A percentile compares a stretch with the other conserved stretches of the same genome.
phyloP scores from a whole-genome alignment of 257 asterid species.

The Nicotiana sylvestris region DNA sequence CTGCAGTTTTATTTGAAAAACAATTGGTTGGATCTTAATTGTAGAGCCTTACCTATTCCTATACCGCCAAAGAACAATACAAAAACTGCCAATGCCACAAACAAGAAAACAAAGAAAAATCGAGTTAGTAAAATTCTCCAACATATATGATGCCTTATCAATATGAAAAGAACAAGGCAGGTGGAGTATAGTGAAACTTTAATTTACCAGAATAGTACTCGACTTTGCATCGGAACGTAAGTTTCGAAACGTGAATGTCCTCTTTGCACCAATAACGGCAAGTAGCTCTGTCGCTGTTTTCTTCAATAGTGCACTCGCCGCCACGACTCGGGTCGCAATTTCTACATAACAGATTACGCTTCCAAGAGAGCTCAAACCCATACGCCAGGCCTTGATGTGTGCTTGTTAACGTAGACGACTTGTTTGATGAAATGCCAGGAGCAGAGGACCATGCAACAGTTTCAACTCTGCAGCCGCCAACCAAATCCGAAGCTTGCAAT shows the following conservation, averaged over 20 bases:
- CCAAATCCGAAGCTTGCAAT: constrained; percentile 27
- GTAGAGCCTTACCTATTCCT: not conserved
- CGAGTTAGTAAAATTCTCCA: not conserved
- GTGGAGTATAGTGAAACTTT: not conserved
- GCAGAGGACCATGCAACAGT: constrained; percentile 14
- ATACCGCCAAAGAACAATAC: not conserved
- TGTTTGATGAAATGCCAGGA: constrained; percentile 13
- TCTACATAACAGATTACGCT: constrained; percentile 7
- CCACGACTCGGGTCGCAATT: constrained; percentile 7
- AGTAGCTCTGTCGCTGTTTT: constrained; percentile 5
- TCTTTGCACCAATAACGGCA: constrained; percentile 18
- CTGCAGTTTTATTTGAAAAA: not conserved
- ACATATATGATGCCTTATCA: not conserved
- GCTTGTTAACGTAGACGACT: not conserved
- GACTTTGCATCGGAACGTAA: not conserved
- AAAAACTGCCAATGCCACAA: not conserved
- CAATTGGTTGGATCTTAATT: not conserved
- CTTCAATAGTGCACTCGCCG: constrained; percentile 12
- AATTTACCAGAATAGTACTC: not conserved
- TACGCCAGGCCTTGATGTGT: not conserved
- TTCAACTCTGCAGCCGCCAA: constrained; percentile 38
- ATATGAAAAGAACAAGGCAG: not conserved
- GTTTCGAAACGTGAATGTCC: not conserved
- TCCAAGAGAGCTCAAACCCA: constrained; percentile 12
- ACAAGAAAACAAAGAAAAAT: not conserved